A percentile compares a stretch with the other conserved stretches of the same genome.
These are phyloP conservation scores for Mortierella sp. DNA, from an alignment of 371 early-diverging fungal genomes.

Conservation along the genomic window DNA sequence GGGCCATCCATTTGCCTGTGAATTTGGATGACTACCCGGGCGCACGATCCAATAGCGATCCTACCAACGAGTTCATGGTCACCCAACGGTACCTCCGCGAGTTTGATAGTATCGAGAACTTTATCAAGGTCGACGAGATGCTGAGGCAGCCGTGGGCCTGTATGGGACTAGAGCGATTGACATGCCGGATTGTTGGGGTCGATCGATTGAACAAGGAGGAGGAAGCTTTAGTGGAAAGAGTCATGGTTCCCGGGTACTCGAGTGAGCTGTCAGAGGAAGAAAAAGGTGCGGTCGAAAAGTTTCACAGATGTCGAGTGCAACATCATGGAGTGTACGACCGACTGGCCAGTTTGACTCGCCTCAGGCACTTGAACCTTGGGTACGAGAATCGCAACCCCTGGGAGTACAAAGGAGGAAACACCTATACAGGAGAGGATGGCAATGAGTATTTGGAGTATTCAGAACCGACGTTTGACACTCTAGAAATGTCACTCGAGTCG, in stretches of 20 bases:
- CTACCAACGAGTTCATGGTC: not conserved
- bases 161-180: constrained; percentile 11
- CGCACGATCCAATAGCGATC: not conserved
- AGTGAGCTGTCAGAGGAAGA: constrained; percentile 1
- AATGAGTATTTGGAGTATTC: not conserved
- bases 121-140: constrained; percentile 2
- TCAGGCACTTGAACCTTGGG: constrained; percentile 14
- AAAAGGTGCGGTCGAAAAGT: not conserved
- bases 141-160: constrained; percentile 14
- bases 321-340: constrained; percentile 11
- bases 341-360: not conserved
- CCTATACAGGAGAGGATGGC: not conserved
- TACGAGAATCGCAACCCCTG: not conserved
- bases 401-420: not conserved
- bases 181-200: constrained; percentile 12
- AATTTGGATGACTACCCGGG: not conserved
- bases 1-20: not conserved
- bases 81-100: not conserved
- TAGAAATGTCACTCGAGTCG: constrained; percentile 1
- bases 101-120: not conserved
- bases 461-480: not conserved
- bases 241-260: not conserved
- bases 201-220: not conserved
- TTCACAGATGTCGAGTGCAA: not conserved
- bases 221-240: not conserved